Percentiles rank a stretch among this genome's conserved stretches.
Conservation (phyloP, 345 rosid genomes). For the Hirschfeldia incana region DNA sequence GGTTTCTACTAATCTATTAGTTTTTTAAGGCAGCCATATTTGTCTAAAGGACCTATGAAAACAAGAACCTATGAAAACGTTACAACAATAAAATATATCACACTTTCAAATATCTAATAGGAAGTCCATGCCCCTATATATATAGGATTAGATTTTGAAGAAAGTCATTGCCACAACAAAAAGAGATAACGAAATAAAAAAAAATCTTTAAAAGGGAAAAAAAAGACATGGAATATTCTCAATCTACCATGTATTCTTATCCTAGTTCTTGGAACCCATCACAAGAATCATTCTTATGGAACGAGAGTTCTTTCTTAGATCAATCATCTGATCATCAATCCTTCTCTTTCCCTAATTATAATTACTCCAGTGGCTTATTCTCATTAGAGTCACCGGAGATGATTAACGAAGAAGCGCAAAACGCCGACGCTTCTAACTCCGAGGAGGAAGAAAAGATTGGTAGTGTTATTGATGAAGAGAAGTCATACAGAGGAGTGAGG, state of each 20-base stretch:
- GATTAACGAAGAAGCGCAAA: slow-evolving; percentile 32
- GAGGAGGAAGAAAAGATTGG: slow-evolving; percentile 43
- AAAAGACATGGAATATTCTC: slow-evolving; percentile 32
- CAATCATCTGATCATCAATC: slow-evolving; percentile 32
- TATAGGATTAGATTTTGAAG: slow-evolving; percentile 30
- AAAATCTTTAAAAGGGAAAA: background rate
- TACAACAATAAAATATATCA: slow-evolving; percentile 20
- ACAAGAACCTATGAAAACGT: background rate
- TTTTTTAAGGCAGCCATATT: slow-evolving; percentile 40
- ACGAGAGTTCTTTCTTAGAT: slow-evolving; percentile 36
- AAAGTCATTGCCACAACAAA: slow-evolving; percentile 6
- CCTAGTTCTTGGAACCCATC: slow-evolving; percentile 46
- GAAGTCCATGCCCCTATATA: slow-evolving; percentile 25
- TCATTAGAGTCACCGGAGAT: slow-evolving; percentile 41
- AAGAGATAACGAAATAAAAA: background rate
- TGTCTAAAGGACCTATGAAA: slow-evolving; percentile 21
- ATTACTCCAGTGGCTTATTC: slow-evolving; percentile 49
- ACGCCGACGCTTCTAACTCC: slow-evolving; percentile 21
- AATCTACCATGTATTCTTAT: slow-evolving; percentile 34
- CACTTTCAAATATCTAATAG: slow-evolving; percentile 28
- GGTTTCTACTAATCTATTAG: slow-evolving; percentile 13
- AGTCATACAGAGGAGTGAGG: slow-evolving; percentile 63
- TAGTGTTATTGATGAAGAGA: slow-evolving; percentile 35
- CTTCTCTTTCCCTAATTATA: slow-evolving; percentile 40
- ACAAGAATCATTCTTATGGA: slow-evolving; percentile 49